Percentiles rank a stretch among this genome's conserved stretches.
Evolutionary conservation across 108 stramenopile genomes (phyloP).

Genomic region (Stephanodiscus triporus): DNA sequence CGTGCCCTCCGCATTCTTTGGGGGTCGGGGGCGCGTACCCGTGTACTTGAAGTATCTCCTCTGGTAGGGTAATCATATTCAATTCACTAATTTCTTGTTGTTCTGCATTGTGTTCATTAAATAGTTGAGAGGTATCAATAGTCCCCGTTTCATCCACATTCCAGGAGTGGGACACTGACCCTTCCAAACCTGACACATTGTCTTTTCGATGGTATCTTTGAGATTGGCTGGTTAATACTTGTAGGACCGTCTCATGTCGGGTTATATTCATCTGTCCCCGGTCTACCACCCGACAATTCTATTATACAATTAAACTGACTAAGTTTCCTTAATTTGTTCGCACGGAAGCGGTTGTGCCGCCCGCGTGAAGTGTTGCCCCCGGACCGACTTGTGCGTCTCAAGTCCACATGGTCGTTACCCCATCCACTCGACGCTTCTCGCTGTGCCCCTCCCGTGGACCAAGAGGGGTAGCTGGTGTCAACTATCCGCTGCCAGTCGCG

Average conservation of each 20-base stretch:
- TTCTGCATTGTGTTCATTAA: background rate
- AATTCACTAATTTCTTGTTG: background rate
- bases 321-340: background rate
- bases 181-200: background rate
- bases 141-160: constrained; percentile 1
- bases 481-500: constrained; percentile 6
- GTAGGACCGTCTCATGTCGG: background rate
- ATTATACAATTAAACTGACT: background rate
- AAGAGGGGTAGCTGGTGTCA: background rate
- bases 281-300: background rate
- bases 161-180: background rate
- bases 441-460: constrained; percentile 3
- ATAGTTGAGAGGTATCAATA: background rate
- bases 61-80: background rate
- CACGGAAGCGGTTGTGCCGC: background rate
- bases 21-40: background rate
- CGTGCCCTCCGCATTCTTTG: constrained; percentile 1
- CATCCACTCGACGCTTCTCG: background rate
- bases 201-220: background rate
- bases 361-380: background rate
- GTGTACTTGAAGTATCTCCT: constrained; percentile 1
- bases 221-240: background rate
- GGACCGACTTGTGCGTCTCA: background rate
- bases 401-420: background rate
- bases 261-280: background rate